Conservation (phyloP, 2,329 filamentous ascomycete species). For the Neophaeococcomyces aloes region DNA sequence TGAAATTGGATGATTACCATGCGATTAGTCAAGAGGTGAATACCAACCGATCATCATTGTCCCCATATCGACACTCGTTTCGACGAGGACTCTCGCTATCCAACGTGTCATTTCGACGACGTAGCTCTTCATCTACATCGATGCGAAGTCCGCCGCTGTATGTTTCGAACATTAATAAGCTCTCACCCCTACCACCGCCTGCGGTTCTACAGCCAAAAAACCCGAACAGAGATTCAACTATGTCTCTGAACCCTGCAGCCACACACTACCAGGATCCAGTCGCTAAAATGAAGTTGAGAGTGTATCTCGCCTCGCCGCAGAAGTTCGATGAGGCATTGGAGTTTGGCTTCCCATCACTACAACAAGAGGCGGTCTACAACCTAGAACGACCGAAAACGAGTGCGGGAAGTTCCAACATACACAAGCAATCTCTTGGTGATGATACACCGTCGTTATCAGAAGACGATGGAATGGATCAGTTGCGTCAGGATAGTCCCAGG, state of each 20-base stretch:
- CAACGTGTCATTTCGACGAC: conserved; percentile 52
- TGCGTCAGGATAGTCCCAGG: conserved; percentile 20
- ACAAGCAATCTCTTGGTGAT: conserved; percentile 44
- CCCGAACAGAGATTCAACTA: conserved; percentile 31
- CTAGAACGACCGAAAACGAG: conserved; percentile 17
- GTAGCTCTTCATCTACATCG: conserved; percentile 30
- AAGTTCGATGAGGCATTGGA: conserved; percentile 94
- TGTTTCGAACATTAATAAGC: conserved; percentile 23
- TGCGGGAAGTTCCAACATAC: conserved; percentile 35
- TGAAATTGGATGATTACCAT: conserved; percentile 62
- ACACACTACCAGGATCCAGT: conserved; percentile 86
- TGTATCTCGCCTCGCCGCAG: conserved; percentile 77
- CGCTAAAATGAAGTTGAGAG: conserved; percentile 71
- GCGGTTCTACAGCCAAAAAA: conserved; percentile 25
- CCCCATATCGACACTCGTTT: conserved; percentile 41
- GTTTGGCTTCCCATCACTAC: conserved; percentile 66
- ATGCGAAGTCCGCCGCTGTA: conserved; percentile 43
- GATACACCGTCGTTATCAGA: conserved; percentile 36
- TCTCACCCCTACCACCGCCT: conserved; percentile 23
- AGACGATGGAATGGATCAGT: conserved; percentile 23
- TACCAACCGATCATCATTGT: conserved; percentile 21
- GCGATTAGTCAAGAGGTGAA: conserved; percentile 48
- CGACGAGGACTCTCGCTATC: conserved; percentile 62
- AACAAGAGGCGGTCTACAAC: conserved; percentile 10
- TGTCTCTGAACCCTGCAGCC: conserved; percentile 58